Evolutionary conservation across 352 stramenopile species (phyloP), one percentile per base, ranked within the genome.

Genomic region (Achlya hypogyna): DNA sequence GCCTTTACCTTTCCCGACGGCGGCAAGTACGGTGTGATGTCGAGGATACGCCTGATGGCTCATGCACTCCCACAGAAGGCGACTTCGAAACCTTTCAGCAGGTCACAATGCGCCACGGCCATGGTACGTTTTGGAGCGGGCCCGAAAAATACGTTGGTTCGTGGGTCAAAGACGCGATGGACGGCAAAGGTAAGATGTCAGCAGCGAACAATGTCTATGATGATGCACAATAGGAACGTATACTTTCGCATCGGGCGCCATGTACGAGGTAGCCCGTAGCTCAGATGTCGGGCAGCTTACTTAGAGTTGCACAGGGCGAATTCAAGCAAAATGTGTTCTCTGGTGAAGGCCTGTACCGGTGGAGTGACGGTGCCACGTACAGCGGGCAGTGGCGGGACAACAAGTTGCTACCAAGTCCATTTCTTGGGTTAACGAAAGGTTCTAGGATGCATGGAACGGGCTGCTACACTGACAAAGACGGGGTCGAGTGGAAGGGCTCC

Each of bases 381-480:
- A 53, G 74, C 2, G 86, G 86, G 22, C 45, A 63, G 20, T 93
- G 86, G 86, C 62, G 71, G 18, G 69, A 77, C 53, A 81, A 78
- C 62, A 76, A 72, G 77, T 27, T 10, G 10, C n/a, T 34, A 8
- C 14, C 31, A 20, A 43, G 27, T 23, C 23, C 9, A 2, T 53
- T 1, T 71, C 14, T 51, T 42, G 0, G 31, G 20, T 64, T 1
- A 40, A 43, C 1, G 38, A 45, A 1, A n/a, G 47, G 43, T 75
- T 66, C 70, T 74, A 84, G 82, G 63, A 93, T 95, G 84, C 84
- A 95, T 59, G 80, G 84, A 16, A 69, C 82, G 4, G 86, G 81
- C 6, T 59, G 69, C 42, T 95, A 90, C 71, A 74, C 79, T 58
- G 79, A 92, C 74, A 82, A 84, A 31, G 82, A 92, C 54, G 82